Percentiles rank a stretch among this genome's conserved stretches.
These are phyloP conservation scores for Phytophthora meadii DNA, from an alignment of 352 stramenopile species.

Conservation along the genomic window DNA sequence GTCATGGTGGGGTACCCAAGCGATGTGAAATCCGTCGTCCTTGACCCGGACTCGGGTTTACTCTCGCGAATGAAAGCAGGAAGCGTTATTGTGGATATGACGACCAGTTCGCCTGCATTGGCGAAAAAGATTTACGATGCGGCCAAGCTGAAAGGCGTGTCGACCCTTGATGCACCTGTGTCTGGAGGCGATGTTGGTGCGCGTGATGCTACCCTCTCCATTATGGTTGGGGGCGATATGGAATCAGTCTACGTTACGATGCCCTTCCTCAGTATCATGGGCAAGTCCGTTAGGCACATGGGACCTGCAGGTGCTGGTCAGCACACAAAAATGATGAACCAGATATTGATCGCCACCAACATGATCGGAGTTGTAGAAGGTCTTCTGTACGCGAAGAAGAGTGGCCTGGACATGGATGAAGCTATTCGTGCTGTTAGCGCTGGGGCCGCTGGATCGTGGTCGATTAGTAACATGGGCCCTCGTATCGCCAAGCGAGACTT, in stretches of 20 bases:
- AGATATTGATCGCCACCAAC: conserved; percentile 89
- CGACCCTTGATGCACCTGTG: conserved; percentile 83
- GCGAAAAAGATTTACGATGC: conserved; percentile 88
- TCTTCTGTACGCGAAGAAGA: conserved; percentile 89
- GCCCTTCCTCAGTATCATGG: conserved; percentile 90
- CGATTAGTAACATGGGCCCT: conserved; percentile 90
- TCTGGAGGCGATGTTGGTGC: conserved; percentile 91
- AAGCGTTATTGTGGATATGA: conserved; percentile 92
- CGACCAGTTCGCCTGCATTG: conserved; percentile 87
- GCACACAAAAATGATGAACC: conserved; percentile 94
- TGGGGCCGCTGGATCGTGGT: conserved; percentile 89
- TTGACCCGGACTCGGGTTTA: conserved; percentile 69
- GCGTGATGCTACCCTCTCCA: conserved; percentile 84
- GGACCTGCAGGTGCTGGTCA: conserved; percentile 82
- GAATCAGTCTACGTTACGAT: conserved; percentile 81
- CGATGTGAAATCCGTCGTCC: conserved; percentile 83
- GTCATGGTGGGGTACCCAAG: conserved; percentile 89
- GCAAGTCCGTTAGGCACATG: conserved; percentile 92
- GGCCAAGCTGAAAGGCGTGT: conserved; percentile 75
- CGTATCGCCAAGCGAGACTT: conserved; percentile 91
- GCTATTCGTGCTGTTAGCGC: conserved; percentile 86
- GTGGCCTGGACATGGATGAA: conserved; percentile 89
- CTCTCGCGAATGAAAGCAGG: conserved; percentile 78
- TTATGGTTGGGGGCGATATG: conserved; percentile 92
- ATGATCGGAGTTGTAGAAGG: conserved; percentile 92